A percentile compares a stretch with the other conserved stretches of the same genome.
Evolutionary conservation across 805 yeast genomes (phyloP).

Genomic region (Yamadazyma tumulicola): DNA sequence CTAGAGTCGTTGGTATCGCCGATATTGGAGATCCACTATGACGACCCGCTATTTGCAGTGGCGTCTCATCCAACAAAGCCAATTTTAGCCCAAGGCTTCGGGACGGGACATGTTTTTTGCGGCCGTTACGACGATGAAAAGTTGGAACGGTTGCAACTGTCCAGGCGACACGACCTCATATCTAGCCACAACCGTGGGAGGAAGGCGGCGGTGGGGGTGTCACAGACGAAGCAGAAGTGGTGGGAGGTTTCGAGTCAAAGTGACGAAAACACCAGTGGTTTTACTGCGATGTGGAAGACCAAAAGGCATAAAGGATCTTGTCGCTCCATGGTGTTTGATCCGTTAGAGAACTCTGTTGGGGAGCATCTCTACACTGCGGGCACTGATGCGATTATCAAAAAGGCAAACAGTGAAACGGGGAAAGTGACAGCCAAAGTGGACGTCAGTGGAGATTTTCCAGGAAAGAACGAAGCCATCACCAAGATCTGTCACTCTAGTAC

Average conservation of each 20-base stretch:
- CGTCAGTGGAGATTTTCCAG: conserved; percentile 18
- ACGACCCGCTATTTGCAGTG: conserved; percentile 69
- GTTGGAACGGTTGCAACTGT: conserved; percentile 33
- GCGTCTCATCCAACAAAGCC: conserved; percentile 77
- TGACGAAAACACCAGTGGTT: conserved; percentile 22
- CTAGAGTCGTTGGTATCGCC: conserved; percentile 39
- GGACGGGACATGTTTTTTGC: conserved; percentile 72
- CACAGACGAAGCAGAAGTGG: conserved; percentile 38
- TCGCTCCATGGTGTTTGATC: conserved; percentile 65
- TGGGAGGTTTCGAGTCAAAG: conserved; percentile 40
- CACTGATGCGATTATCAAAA: conserved; percentile 73
- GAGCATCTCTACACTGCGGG: conserved; percentile 67
- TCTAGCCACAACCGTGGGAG: conserved; percentile 19
- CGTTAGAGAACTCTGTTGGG: conserved; percentile 43
- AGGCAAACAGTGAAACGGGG: conserved; percentile 69
- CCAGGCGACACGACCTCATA: conserved; percentile 20
- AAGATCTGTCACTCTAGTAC: conserved; percentile 44
- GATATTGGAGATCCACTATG: conserved; percentile 43
- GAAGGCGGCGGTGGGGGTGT: conserved; percentile 23
- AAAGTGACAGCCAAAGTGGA: conserved; percentile 60
- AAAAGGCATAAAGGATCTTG: conserved; percentile 89
- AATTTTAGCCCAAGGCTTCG: conserved; percentile 67
- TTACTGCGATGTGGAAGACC: conserved; percentile 68
- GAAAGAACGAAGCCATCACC: conserved; percentile 33
- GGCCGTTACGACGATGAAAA: conserved; percentile 51